Evolutionary conservation across 1,284 basidiomycete genomes (phyloP).

Genomic region (Ceratobasidium sp.): DNA sequence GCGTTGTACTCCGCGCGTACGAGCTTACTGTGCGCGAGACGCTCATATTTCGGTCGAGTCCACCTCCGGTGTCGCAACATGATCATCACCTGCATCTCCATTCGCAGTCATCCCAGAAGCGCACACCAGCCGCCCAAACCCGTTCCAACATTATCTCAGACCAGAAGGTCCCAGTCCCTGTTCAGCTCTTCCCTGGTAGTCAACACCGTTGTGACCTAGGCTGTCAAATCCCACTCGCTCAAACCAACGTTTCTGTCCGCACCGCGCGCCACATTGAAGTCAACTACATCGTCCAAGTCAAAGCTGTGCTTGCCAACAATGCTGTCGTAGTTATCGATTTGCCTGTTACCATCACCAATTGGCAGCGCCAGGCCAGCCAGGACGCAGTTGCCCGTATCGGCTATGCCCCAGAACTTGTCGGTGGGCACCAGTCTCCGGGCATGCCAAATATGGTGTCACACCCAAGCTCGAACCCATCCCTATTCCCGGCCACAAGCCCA

Average conservation of each 20-base stretch:
- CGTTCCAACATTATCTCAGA: constrained; percentile 67
- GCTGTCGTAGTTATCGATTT: constrained; percentile 73
- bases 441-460: constrained; percentile 21
- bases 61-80: constrained; percentile 37
- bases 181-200: constrained; percentile 73
- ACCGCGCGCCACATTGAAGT: constrained; percentile 84
- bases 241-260: constrained; percentile 78
- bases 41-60: constrained; percentile 57
- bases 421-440: constrained; percentile 9
- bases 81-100: constrained; percentile 36
- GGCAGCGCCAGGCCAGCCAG: constrained; percentile 47
- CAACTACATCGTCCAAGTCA: constrained; percentile 78
- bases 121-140: constrained; percentile 62
- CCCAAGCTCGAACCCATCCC: constrained; percentile 8
- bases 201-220: constrained; percentile 75
- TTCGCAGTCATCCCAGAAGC: constrained; percentile 24
- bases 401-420: constrained; percentile 31
- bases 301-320: constrained; percentile 75
- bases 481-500: constrained; percentile 34
- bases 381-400: constrained; percentile 42
- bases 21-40: constrained; percentile 82
- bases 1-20: constrained; percentile 77
- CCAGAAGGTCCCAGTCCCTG: constrained; percentile 75
- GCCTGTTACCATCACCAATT: constrained; percentile 75
- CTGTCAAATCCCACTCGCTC: constrained; percentile 72